These are phyloP conservation scores for Colletotrichum aenigma DNA, from an alignment of 2,329 filamentous ascomycete species.

Conservation along the genomic window DNA sequence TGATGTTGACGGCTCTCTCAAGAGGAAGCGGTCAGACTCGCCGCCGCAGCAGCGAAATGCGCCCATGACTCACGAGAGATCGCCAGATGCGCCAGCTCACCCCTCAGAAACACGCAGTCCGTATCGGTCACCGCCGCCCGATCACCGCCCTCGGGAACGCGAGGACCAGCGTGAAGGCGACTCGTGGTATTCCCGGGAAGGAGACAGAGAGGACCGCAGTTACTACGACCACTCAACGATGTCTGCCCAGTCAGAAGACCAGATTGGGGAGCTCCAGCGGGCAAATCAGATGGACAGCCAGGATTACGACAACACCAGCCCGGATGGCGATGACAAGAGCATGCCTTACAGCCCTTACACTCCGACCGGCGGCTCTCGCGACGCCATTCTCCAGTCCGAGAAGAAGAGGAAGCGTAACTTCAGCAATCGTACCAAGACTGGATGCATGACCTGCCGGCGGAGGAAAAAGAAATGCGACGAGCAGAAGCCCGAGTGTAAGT, in stretches of 20 bases:
- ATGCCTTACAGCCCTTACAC: slow-evolving; percentile 47
- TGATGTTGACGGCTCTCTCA: slow-evolving; percentile 57
- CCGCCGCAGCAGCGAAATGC: slow-evolving; percentile 47
- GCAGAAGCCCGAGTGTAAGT: slow-evolving; percentile 87
- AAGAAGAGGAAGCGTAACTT: slow-evolving; percentile 82
- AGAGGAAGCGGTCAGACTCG: slow-evolving; percentile 74
- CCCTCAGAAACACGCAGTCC: slow-evolving; percentile 44
- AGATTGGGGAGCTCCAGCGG: slow-evolving; percentile 49
- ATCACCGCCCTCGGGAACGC: slow-evolving; percentile 52
- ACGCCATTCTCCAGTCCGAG: slow-evolving; percentile 59
- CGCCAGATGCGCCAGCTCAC: slow-evolving; percentile 35
- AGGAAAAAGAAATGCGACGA: slow-evolving; percentile 99
- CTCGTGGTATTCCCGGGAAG: slow-evolving; percentile 53
- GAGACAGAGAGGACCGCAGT: slow-evolving; percentile 48
- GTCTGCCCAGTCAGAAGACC: slow-evolving; percentile 54
- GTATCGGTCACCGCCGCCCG: slow-evolving; percentile 47
- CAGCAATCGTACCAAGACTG: slow-evolving; percentile 94
- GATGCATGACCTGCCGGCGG: slow-evolving; percentile 88
- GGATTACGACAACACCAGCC: slow-evolving; percentile 58
- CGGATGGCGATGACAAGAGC: slow-evolving; percentile 56
- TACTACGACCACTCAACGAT: slow-evolving; percentile 53
- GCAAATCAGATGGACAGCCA: slow-evolving; percentile 48
- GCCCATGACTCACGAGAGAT: slow-evolving; percentile 31
- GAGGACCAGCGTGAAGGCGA: slow-evolving; percentile 45
- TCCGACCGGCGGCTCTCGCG: slow-evolving; percentile 42